Conservation (phyloP, 2,329 filamentous ascomycete species). For the Arthrobotrys sinensis region DNA sequence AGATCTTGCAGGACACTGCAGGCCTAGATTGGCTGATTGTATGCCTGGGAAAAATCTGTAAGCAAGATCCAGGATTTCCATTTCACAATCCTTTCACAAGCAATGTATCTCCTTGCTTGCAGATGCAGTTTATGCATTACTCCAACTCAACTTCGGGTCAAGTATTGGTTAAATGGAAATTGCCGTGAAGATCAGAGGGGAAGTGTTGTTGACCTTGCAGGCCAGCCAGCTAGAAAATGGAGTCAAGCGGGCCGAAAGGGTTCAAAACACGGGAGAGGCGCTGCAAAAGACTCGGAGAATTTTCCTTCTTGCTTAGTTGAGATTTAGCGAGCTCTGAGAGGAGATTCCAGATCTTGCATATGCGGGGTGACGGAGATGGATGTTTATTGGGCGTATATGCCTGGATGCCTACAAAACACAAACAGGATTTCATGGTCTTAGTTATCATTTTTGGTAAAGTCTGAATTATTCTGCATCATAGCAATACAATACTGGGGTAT, state of each 20-base stretch:
- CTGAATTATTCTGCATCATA: constrained; percentile 8
- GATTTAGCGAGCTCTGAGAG: not conserved
- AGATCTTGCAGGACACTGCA: not conserved
- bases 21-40: no score
- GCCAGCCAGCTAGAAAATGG: not conserved
- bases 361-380: not conserved
- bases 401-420: not conserved
- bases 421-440: not conserved
- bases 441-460: not conserved
- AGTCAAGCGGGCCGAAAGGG: not conserved
- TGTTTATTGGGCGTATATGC: not conserved
- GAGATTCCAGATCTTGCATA: not conserved
- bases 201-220: not conserved
- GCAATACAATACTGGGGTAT: constrained; percentile 31
- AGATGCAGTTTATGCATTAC: not conserved
- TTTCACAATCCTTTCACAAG: not conserved
- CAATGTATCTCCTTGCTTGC: not conserved
- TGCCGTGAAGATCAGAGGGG: constrained; percentile 4
- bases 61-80: not conserved
- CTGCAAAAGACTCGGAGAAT: not conserved
- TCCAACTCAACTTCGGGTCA: not conserved
- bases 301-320: not conserved
- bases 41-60: no score
- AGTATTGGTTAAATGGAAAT: not conserved
- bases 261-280: not conserved